Conservation (phyloP, 2,329 filamentous ascomycete genomes). For the Plenodomus biglobosus region DNA sequence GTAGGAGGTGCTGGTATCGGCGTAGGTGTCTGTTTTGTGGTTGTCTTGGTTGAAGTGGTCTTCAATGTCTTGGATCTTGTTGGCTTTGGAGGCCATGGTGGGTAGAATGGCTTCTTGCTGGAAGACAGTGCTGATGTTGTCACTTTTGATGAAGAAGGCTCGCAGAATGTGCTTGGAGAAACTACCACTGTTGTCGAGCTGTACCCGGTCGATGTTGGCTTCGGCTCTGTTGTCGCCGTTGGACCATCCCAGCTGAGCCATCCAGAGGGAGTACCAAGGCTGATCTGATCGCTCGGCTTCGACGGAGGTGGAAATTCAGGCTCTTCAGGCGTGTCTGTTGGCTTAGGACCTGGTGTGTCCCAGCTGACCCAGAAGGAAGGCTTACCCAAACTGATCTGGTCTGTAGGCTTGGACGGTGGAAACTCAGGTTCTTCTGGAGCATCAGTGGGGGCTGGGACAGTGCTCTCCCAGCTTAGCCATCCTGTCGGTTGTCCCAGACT, state of each 20-base stretch:
- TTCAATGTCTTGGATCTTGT: constrained; percentile 9
- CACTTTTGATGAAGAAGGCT: background rate
- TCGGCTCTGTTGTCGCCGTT: constrained; percentile 3
- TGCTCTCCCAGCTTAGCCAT: constrained; percentile 12
- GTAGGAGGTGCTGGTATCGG: constrained; percentile 5
- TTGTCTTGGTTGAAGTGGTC: constrained; percentile 5
- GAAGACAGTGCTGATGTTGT: constrained; percentile 1
- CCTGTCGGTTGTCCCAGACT: constrained; percentile 10
- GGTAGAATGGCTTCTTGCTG: constrained; percentile 14
- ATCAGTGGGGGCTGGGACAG: constrained; percentile 5
- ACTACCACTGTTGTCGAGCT: constrained; percentile 1
- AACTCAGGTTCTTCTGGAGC: constrained; percentile 8
- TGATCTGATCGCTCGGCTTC: constrained; percentile 10
- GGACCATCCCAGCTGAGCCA: constrained; percentile 5
- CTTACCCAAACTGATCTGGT: constrained; percentile 17
- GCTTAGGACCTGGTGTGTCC: constrained; percentile 10
- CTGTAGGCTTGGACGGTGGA: constrained; percentile 12
- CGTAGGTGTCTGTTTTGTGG: constrained; percentile 5
- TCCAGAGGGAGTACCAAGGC: constrained; percentile 1
- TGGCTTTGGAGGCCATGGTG: constrained; percentile 3
- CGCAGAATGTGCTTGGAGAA: background rate
- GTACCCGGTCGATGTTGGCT: background rate
- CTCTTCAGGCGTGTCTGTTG: constrained; percentile 5
- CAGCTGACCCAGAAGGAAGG: constrained; percentile 21
- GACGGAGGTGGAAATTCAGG: constrained; percentile 6